Evolutionary conservation across 2,329 filamentous ascomycete genomes (phyloP).

Genomic region (Cucurbitaria berberidis): DNA sequence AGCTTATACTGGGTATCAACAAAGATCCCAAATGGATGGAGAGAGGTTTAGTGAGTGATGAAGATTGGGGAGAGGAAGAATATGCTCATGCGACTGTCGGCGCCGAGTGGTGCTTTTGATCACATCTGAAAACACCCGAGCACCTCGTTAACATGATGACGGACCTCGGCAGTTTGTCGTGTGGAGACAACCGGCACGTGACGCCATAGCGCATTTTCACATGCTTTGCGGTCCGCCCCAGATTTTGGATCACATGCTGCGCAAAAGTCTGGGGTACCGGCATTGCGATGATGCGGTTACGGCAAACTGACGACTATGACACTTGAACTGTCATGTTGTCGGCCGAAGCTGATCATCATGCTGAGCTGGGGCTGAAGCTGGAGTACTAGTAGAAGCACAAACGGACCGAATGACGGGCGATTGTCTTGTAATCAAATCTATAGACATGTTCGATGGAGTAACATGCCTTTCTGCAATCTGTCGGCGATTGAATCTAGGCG

Average conservation of each 20-base stretch:
- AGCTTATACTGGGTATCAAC: conserved; percentile 19
- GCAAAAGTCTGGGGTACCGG: neutral
- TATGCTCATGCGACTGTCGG: conserved; percentile 5
- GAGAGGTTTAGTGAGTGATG: neutral
- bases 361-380: no score
- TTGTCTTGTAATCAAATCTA: no score
- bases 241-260: neutral
- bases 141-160: conserved; percentile 3
- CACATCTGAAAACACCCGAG: conserved; percentile 17
- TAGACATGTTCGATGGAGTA: no score
- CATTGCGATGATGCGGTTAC: neutral
- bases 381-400: neutral
- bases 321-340: neutral
- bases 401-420: neutral
- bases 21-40: conserved; percentile 17
- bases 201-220: neutral
- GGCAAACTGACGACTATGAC: neutral
- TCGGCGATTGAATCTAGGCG: no score
- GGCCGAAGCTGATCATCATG: neutral
- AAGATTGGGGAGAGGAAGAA: conserved; percentile 6
- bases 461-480: no score
- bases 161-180: conserved; percentile 11
- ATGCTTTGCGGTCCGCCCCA: neutral
- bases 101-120: conserved; percentile 12
- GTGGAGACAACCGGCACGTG: neutral